phyloP scores from a whole-genome alignment of 1,139 yeast genomes.

The Arxiozyma telluris region DNA sequence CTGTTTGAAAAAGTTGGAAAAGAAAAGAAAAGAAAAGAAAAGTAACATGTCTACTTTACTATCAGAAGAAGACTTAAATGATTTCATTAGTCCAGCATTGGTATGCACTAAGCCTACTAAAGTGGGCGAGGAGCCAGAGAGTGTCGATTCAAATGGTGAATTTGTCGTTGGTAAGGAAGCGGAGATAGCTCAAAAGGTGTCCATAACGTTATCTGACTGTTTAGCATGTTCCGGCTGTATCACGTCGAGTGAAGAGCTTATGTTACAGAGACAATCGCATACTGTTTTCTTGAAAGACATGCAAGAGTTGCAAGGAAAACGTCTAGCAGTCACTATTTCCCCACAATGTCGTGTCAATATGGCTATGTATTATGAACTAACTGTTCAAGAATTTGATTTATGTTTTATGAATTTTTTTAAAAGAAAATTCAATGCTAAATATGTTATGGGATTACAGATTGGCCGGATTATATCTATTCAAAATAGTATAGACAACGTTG shows the following conservation, averaged over 20 bases:
- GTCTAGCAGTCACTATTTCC: conserved; percentile 70
- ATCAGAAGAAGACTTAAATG: conserved; percentile 85
- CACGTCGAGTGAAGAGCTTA: conserved; percentile 89
- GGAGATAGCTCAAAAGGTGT: conserved; percentile 61
- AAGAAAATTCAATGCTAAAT: conserved; percentile 55
- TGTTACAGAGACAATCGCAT: conserved; percentile 86
- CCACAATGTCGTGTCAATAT: conserved; percentile 82
- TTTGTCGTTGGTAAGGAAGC: conserved; percentile 58
- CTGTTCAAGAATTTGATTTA: conserved; percentile 51
- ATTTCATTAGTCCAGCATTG: conserved; percentile 86
- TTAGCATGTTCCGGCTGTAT: conserved; percentile 96
- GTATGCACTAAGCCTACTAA: conserved; percentile 88
- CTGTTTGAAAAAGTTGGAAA: too few relatives aligned
- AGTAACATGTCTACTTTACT: conserved; percentile 82
- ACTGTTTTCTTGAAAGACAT: conserved; percentile 53
- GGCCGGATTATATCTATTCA: conserved; percentile 67
- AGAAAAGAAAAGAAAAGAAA: background rate
- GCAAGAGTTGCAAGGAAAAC: conserved; percentile 17
- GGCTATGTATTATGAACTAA: conserved; percentile 54
- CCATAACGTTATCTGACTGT: conserved; percentile 85
- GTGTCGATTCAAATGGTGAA: conserved; percentile 61
- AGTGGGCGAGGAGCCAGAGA: conserved; percentile 49
- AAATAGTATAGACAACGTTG: conserved; percentile 48
- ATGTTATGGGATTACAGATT: conserved; percentile 75
- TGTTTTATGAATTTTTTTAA: conserved; percentile 51